Percentiles rank a stretch among this genome's conserved stretches.
Conservation (phyloP, 1,139 yeast species). For the Diutina pseudorugosa region DNA sequence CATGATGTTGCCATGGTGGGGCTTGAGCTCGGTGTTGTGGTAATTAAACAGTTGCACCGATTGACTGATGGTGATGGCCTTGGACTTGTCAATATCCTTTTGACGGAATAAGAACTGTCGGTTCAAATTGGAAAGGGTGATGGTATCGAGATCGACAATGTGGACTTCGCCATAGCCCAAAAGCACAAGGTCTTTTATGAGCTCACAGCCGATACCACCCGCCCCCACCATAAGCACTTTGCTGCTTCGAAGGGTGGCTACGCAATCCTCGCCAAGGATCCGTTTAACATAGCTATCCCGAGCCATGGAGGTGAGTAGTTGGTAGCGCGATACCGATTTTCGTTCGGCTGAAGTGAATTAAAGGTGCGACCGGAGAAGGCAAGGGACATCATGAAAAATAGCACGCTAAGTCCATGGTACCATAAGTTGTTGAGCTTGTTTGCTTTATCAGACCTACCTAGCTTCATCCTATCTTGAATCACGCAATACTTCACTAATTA, state of each 20-base stretch:
- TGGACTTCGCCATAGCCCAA: constrained; percentile 86
- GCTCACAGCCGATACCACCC: constrained; percentile 98
- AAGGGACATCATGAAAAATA: no score
- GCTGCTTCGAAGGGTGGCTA: constrained; percentile 11
- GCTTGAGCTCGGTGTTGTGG: constrained; percentile 48
- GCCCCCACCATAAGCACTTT: constrained; percentile 88
- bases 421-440: no score
- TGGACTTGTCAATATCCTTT: constrained; percentile 77
- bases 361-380: no score
- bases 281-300: constrained; percentile 1
- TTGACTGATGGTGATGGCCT: constrained; percentile 68
- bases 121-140: constrained; percentile 82
- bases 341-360: no score
- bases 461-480: no score
- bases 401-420: no score
- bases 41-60: constrained; percentile 76
- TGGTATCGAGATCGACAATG: constrained; percentile 87
- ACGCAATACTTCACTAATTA: no score
- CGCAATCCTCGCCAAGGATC: neutral
- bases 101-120: constrained; percentile 85
- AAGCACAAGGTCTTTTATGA: constrained; percentile 72
- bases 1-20: constrained; percentile 86
- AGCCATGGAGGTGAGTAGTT: neutral
- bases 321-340: neutral
- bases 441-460: no score